A percentile compares a stretch with the other conserved stretches of the same genome.
phyloP scores from a whole-genome alignment of 176 grass and related monocot genomes.

The Raddia guianensis region DNA sequence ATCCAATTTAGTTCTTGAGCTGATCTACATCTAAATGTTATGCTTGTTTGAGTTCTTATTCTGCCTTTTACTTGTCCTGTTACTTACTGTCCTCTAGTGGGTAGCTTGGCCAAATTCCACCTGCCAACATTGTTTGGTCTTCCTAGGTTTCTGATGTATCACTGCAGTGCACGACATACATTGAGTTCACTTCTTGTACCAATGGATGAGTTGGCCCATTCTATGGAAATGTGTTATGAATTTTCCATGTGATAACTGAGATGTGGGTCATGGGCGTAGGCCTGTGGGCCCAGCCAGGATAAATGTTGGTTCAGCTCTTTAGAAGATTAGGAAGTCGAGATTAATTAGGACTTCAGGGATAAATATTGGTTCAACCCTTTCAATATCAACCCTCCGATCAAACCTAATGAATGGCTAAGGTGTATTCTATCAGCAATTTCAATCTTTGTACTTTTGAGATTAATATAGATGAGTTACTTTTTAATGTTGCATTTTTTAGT shows the following conservation, averaged over 20 bases:
- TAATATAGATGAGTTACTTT: neutral
- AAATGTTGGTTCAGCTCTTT: too few species aligned
- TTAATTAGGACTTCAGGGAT: too few species aligned
- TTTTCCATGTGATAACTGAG: neutral
- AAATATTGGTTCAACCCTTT: too few species aligned
- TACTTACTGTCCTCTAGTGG: neutral
- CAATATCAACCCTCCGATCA: too few species aligned
- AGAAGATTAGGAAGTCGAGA: too few species aligned
- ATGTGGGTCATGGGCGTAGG: neutral
- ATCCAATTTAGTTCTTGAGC: neutral
- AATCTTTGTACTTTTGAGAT: too few species aligned
- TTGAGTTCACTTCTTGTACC: neutral
- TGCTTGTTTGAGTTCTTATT: constrained; percentile 4
- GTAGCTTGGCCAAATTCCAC: neutral
- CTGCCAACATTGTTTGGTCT: constrained; percentile 7
- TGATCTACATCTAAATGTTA: constrained; percentile 1
- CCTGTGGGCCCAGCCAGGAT: too few species aligned
- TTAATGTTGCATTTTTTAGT: neutral
- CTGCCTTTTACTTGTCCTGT: neutral
- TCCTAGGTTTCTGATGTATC: constrained; percentile 19
- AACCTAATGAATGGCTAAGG: too few species aligned
- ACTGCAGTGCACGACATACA: neutral
- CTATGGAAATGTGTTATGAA: neutral
- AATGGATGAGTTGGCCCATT: neutral
- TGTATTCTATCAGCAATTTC: too few species aligned